Percentiles rank a stretch among this genome's conserved stretches.
Evolutionary conservation across 345 rosid species (phyloP).

Genomic region (Sisymbrium altissimum): DNA sequence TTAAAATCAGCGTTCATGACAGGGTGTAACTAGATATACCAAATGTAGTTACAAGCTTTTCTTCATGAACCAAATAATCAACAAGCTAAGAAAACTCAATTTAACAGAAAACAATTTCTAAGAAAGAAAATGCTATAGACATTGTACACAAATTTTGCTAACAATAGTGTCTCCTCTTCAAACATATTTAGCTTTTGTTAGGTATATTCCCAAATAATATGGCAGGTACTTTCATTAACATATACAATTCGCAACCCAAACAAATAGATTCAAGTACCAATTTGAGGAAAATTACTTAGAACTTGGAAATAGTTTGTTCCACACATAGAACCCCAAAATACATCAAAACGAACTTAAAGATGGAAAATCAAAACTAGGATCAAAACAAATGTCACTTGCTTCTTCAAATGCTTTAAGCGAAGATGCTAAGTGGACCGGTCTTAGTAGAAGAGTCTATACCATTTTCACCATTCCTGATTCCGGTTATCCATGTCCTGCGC

Average conservation of each 20-base stretch:
- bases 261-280: conserved; percentile 14
- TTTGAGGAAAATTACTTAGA: neutral
- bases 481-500: conserved; percentile 67
- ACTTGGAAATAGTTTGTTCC: conserved; percentile 19
- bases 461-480: conserved; percentile 51
- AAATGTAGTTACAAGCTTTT: neutral
- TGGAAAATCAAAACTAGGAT: neutral
- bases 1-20: neutral
- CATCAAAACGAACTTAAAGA: neutral
- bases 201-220: neutral
- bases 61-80: neutral
- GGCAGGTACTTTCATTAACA: conserved; percentile 3
- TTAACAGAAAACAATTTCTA: neutral
- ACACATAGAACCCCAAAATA: neutral
- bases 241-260: conserved; percentile 21
- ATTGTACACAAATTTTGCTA: neutral
- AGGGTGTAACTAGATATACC: neutral
- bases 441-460: conserved; percentile 61
- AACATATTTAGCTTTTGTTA: neutral
- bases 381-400: neutral
- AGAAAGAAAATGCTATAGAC: neutral
- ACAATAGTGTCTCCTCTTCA: neutral
- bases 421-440: conserved; percentile 74
- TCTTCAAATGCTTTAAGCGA: conserved; percentile 41
- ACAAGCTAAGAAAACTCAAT: neutral